Evolutionary conservation across 1,284 basidiomycete species (phyloP), one percentile per base, ranked within the genome.

Genomic region (Ustilago vetiveriae): DNA sequence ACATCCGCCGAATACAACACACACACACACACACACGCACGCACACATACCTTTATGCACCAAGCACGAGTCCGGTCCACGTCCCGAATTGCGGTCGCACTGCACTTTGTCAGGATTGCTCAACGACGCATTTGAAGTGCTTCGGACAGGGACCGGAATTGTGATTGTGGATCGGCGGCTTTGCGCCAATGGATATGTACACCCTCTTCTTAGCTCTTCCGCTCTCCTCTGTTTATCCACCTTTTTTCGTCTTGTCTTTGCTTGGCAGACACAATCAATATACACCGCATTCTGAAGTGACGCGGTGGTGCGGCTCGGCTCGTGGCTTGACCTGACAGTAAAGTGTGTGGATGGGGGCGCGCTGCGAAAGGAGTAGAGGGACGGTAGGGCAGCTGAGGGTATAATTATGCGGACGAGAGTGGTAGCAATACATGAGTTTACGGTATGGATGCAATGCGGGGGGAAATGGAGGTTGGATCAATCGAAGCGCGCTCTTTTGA

Each of bases 251-350:
- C 21, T 23, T 30, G 32, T 35, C 32, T 33, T 40, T 19, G 36
- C 50, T 46, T 45, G 44, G 53, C 62, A 32, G 41, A 45, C 50
- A 41, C 38, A 23, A 49, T 58, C 43, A 33, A 65, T 65, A 65
- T 58, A 65, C 62, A 65, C 47, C 50, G 55, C 62, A 65, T 65
- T 50, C 8, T 49, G 49, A 30, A 40, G 10, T 38, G 24, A 35
- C n/a, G n/a, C n/a, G n/a, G n/a, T n/a, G n/a, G n/a, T n/a, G n/a
- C n/a, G n/a, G n/a, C n/a, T n/a, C n/a, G n/a, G n/a, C n/a, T n/a
- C n/a, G n/a, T n/a, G n/a, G n/a, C n/a, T n/a, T n/a, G n/a, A n/a
- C n/a, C n/a, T n/a, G n/a, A n/a, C n/a, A n/a, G n/a, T n/a, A n/a
- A n/a, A n/a, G 33, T 35, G 13, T 9, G 10, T 2, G 16, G 16